These are phyloP conservation scores for Verticillium nonalfalfae DNA, from an alignment of 2,329 filamentous ascomycete species.

Conservation along the genomic window DNA sequence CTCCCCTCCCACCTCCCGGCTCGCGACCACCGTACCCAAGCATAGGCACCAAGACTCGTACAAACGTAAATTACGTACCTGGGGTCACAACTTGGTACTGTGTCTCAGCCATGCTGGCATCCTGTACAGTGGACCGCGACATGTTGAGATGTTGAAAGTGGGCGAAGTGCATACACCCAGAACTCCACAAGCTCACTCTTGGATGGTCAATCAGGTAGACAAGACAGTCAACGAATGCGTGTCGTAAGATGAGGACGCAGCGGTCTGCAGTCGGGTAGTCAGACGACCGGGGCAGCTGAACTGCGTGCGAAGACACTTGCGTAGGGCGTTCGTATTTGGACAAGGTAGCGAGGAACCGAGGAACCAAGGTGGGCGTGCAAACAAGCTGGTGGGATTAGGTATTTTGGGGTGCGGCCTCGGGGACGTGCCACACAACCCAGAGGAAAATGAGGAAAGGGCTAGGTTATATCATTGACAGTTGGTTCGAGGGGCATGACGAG, in stretches of 20 bases:
- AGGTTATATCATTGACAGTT: neutral
- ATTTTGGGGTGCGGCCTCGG: neutral
- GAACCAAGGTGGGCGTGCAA: neutral
- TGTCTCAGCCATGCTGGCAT: neutral
- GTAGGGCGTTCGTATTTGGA: neutral
- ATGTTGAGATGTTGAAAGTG: neutral
- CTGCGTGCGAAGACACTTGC: neutral
- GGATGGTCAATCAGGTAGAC: neutral
- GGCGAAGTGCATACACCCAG: neutral
- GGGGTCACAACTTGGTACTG: constrained; percentile 6
- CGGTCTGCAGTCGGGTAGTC: neutral
- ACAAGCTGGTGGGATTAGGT: neutral
- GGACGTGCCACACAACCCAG: neutral
- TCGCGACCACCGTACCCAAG: neutral
- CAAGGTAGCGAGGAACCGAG: neutral
- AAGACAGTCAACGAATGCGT: neutral
- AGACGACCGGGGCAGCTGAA: neutral
- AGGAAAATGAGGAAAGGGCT: neutral
- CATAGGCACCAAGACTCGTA: neutral
- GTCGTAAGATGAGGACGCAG: neutral
- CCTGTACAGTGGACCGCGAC: neutral
- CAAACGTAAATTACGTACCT: constrained; percentile 9
- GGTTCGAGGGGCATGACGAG: neutral
- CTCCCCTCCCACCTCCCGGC: neutral
- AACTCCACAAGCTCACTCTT: neutral